Evolutionary conservation across 352 stramenopile species (phyloP), one percentile per base, ranked within the genome.

Genomic region (Phytophthora pini): DNA sequence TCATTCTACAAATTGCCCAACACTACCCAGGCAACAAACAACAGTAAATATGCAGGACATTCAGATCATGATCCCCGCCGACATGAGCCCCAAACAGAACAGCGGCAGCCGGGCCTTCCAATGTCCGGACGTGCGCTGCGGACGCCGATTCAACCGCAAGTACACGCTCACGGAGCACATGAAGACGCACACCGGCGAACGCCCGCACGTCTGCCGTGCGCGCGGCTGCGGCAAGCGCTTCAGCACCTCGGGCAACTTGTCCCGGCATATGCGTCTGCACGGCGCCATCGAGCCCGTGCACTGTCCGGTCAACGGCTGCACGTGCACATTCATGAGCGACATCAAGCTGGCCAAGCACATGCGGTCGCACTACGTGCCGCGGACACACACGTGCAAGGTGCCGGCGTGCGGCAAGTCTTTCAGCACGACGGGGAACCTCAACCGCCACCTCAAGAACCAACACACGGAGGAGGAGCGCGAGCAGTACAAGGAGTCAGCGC

Each of bases 141-240:
- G 57, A 22, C 68, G 75, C n/a, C 71, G 76, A 17, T 89, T 89
- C 65, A 83, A 87, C 61, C 80, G 80, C 76, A 86, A 83, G 43
- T 87, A 86, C 58, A 90, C 81, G 38, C 80, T 90, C 58, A 89
- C 68, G 8, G 81, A 90, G 58, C 83, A 92, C 70, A 79, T 87
- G 59, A 90, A 90, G 72, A 92, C 82, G 24, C 83, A 92, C 74
- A 90, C 83, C 38, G 83, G 83, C 32, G 77, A 85, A 24, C 73
- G 70, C 5, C 77, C 77, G 15, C 67, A 85, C 31, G 56, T 71
- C 20, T 85, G 77, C 47, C 65, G 68, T 4, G 70, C 67, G 5
- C 61, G 48, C n/a, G 56, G 49, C 36, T 85, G 77, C 31, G 74
- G 68, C 34, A 85, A 85, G 57, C 75, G 74, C 31, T 85, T 85